These are phyloP conservation scores for Cercospora zeina DNA, from an alignment of 2,329 filamentous ascomycete genomes.

Conservation along the genomic window DNA sequence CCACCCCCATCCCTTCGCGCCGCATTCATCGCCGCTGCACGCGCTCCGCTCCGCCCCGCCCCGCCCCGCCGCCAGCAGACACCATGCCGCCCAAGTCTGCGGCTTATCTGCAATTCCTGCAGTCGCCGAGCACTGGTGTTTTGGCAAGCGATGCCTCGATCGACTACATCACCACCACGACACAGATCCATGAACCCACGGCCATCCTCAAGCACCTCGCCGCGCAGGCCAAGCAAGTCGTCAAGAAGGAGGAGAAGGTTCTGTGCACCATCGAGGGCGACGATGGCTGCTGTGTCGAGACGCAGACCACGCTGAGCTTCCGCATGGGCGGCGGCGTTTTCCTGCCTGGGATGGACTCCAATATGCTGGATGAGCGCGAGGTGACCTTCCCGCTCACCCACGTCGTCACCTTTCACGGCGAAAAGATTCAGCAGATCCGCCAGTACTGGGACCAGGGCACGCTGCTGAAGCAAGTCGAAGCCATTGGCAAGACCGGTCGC, in stretches of 20 bases:
- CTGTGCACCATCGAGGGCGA: conserved; percentile 71
- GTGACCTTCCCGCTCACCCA: conserved; percentile 85
- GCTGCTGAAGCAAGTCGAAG: conserved; percentile 86
- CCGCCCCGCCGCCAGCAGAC: background rate
- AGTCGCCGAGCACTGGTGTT: conserved; percentile 45
- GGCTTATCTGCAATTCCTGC: conserved; percentile 50
- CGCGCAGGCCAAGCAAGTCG: conserved; percentile 69
- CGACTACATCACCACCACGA: conserved; percentile 89
- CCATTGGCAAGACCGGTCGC: conserved; percentile 84
- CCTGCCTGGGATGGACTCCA: conserved; percentile 86
- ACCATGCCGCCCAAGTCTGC: conserved; percentile 41
- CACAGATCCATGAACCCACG: conserved; percentile 66
- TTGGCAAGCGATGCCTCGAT: conserved; percentile 51
- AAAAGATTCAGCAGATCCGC: conserved; percentile 83
- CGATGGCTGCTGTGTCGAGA: conserved; percentile 70
- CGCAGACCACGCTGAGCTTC: conserved; percentile 83
- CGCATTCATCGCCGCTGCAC: conserved; percentile 2
- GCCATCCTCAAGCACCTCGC: conserved; percentile 82
- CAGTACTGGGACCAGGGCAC: conserved; percentile 94
- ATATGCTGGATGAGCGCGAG: conserved; percentile 81
- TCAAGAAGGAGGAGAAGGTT: conserved; percentile 78
- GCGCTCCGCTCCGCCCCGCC: background rate
- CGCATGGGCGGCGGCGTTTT: conserved; percentile 77
- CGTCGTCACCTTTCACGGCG: conserved; percentile 77
- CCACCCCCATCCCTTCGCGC: background rate